A percentile compares a stretch with the other conserved stretches of the same genome.
Evolutionary conservation across 805 yeast genomes (phyloP).

Genomic region (Tetrapisispora phaffii): DNA sequence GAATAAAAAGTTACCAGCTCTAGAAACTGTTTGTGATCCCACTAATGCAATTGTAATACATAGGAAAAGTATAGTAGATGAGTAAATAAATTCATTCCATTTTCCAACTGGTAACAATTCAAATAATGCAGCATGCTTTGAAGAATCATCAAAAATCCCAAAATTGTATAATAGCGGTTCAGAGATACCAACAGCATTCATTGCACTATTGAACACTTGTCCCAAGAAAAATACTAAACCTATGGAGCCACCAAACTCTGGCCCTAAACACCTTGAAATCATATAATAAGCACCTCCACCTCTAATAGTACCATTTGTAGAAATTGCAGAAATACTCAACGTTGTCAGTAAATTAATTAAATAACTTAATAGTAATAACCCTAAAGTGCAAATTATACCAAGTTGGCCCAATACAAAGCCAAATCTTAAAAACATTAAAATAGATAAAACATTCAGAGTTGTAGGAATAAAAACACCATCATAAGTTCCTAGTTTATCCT

Average conservation of each 20-base stretch:
- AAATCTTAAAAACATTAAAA: conserved; percentile 88
- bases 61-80: conserved; percentile 54
- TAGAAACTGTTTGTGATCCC: conserved; percentile 74
- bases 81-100: conserved; percentile 60
- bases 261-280: conserved; percentile 92
- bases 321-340: conserved; percentile 84
- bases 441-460: conserved; percentile 81
- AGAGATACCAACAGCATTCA: conserved; percentile 91
- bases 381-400: conserved; percentile 73
- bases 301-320: conserved; percentile 93
- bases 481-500: conserved; percentile 61
- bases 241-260: conserved; percentile 96
- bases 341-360: conserved; percentile 77
- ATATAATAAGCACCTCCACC: conserved; percentile 99
- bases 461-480: conserved; percentile 93
- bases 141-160: conserved; percentile 46
- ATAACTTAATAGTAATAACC: conserved; percentile 62
- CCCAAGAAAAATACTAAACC: conserved; percentile 93
- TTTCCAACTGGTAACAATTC: conserved; percentile 58
- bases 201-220: conserved; percentile 81
- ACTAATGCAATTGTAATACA: conserved; percentile 72
- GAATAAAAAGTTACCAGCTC: conserved; percentile 70
- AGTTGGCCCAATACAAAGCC: conserved; percentile 93
- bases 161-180: conserved; percentile 83
- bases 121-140: conserved; percentile 30